Evolutionary conservation across 202 grass and related monocot genomes (phyloP), one percentile per base, ranked within the genome.

Genomic region (Setaria viridis): DNA sequence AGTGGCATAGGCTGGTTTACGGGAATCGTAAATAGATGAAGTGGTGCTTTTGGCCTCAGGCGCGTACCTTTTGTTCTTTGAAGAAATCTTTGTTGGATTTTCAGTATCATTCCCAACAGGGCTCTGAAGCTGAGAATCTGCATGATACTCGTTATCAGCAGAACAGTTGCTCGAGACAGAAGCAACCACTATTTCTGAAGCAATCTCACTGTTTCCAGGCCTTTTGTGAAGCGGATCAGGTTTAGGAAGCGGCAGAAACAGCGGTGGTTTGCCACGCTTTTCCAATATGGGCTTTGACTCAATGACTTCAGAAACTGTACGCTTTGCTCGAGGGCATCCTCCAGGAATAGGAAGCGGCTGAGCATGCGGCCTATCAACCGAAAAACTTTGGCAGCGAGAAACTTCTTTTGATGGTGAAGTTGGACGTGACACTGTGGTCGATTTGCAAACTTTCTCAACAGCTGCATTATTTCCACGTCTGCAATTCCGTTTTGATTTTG

Each of bases 301-400:
- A n/a, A 84, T 92, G 25, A 97, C 83, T 78, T 99, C 90, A 88
- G 97, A 93, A 72, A 93, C 47, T 9, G 87, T 85, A 46, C 82
- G 50, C 17, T 88, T 83, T 33, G 94, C 88, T 56, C 80, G 72
- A 77, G 94, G 87, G n/a, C 62, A 50, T 70, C 82, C 67, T 50
- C 78, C 89, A 63, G 92, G 92, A 83, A 90, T 84, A 81, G 94
- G 97, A 84, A 99, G 90, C 71, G 97, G 97, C 20, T 94, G 97
- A 13, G 97, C 81, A 82, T 90, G 89, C 17, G 79, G 74, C 58
- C 90, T 90, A 62, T 87, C 94, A 82, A 79, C 82, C 7, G 88
- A 92, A 77, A 99, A 99, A 77, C 97, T 99, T 91, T 97, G 97
- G 83, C 97, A 99, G 66, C 97, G 92, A 72, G 94, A 91, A 57